Evolutionary conservation across 192 early-diverging fungal species (phyloP).

Genomic region (Coemansia sp.): DNA sequence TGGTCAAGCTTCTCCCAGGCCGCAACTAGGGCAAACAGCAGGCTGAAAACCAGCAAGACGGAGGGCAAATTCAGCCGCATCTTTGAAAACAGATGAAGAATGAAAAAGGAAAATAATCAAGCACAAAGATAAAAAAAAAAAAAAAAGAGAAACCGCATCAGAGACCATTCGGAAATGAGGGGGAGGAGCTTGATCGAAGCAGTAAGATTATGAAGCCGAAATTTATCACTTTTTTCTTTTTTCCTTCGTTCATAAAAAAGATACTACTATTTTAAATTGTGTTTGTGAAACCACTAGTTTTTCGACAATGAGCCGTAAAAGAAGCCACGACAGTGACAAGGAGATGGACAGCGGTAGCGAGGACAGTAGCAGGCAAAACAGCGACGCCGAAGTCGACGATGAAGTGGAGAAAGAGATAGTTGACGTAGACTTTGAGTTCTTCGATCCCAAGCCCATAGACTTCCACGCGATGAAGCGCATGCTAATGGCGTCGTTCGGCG

Average conservation of each 20-base stretch:
- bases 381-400: neutral
- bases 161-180: neutral
- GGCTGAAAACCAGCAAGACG: conserved; percentile 6
- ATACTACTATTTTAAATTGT: neutral
- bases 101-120: neutral
- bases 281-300: neutral
- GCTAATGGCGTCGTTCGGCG: conserved; percentile 72
- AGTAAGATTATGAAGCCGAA: neutral
- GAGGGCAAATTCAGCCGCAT: conserved; percentile 12
- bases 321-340: conserved; percentile 13
- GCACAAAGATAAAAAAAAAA: neutral
- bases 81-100: neutral
- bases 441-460: conserved; percentile 82
- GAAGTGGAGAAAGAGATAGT: conserved; percentile 46
- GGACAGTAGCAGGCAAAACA: conserved; percentile 4
- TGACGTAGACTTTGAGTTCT: conserved; percentile 95
- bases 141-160: neutral
- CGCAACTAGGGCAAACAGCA: neutral
- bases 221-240: neutral
- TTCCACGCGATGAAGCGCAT: conserved; percentile 90
- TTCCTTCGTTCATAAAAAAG: neutral
- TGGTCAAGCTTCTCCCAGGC: conserved; percentile 65
- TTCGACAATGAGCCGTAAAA: conserved; percentile 30
- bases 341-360: conserved; percentile 9
- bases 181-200: neutral